Evolutionary conservation across 208 protist species (phyloP).

Genomic region (Blastocrithidia nonstop): DNA sequence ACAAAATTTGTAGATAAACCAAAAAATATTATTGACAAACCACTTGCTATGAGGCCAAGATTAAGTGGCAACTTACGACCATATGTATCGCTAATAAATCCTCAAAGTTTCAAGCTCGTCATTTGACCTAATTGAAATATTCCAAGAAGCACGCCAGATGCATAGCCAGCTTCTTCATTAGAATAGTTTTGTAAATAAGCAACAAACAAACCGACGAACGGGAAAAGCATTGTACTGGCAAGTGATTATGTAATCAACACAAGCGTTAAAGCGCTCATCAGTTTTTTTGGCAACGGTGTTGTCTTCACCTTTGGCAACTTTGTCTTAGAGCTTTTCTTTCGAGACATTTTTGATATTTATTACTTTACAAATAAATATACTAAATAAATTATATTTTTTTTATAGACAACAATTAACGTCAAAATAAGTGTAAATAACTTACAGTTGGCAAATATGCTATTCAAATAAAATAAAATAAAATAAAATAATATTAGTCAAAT

Average conservation of each 20-base stretch:
- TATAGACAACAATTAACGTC: no score
- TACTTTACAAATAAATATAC: constrained; percentile 1
- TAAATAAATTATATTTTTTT: no score
- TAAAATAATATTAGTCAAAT: no score
- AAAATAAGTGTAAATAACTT: no score
- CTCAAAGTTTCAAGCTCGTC: constrained; percentile 51
- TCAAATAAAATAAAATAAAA: no score
- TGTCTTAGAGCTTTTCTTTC: neutral
- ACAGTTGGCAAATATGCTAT: no score
- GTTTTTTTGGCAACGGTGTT: no score
- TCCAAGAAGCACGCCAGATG: constrained; percentile 42
- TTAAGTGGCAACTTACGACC: constrained; percentile 36
- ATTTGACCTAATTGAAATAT: constrained; percentile 75
- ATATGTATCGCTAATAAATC: constrained; percentile 43
- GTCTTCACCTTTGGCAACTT: no score
- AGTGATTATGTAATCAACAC: constrained; percentile 63
- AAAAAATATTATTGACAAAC: constrained; percentile 44
- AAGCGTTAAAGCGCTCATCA: no score
- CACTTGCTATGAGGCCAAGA: constrained; percentile 24
- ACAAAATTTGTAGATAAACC: constrained; percentile 40
- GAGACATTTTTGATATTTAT: neutral
- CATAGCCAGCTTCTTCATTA: constrained; percentile 27
- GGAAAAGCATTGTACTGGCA: constrained; percentile 53
- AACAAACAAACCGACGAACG: constrained; percentile 56
- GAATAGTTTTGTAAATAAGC: constrained; percentile 21